phyloP scores from a whole-genome alignment of 805 yeast genomes.

The Candida silvicultrix region DNA sequence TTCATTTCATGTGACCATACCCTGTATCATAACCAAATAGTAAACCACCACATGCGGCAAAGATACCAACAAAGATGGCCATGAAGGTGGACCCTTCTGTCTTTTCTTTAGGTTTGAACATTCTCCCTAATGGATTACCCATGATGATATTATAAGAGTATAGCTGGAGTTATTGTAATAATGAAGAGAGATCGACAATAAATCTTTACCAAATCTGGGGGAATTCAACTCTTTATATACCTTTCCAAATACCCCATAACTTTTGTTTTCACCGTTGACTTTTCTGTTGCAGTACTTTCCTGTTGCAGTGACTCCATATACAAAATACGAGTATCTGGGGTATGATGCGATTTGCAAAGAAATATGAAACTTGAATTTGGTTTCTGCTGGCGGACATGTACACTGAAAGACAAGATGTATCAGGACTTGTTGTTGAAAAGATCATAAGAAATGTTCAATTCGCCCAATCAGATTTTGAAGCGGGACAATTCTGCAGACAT shows the following conservation, averaged over 20 bases:
- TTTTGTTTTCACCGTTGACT: too few species aligned
- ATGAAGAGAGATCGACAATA: neutral
- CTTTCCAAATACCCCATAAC: too few species aligned
- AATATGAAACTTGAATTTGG: too few species aligned
- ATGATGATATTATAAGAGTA: too few species aligned
- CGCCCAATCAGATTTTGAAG: neutral
- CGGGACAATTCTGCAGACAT: neutral
- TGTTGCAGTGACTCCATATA: neutral
- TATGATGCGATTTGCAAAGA: too few species aligned
- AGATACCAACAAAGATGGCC: slow-evolving; percentile 49
- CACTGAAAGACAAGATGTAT: too few species aligned
- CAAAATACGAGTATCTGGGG: neutral
- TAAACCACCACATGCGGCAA: slow-evolving; percentile 63
- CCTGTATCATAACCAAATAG: slow-evolving; percentile 59
- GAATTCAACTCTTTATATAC: neutral
- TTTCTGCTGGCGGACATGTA: too few species aligned
- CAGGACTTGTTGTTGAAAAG: too few species aligned
- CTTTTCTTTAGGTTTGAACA: slow-evolving; percentile 39
- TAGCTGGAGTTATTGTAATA: neutral
- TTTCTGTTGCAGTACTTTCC: too few species aligned
- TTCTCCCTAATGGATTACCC: slow-evolving; percentile 16
- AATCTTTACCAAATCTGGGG: neutral
- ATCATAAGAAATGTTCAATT: neutral
- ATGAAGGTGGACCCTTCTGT: slow-evolving; percentile 40
- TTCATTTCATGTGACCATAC: too few species aligned